These are phyloP conservation scores for Fusarium nisikadoi DNA, from an alignment of 2,329 filamentous ascomycete species.

Conservation along the genomic window DNA sequence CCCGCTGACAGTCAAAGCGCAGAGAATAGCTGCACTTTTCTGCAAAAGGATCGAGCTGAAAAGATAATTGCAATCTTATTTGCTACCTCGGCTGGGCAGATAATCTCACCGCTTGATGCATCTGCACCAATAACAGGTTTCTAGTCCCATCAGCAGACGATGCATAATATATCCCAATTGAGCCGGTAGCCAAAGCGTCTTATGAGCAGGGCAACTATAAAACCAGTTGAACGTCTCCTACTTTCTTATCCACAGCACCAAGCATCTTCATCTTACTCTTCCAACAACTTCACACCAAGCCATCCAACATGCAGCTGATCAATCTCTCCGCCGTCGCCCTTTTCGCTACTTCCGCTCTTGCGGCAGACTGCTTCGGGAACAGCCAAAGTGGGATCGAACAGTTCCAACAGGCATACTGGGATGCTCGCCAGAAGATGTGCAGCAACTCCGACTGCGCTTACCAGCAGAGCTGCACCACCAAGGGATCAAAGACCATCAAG, in stretches of 20 bases:
- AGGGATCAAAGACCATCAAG: background rate
- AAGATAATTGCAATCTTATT: background rate
- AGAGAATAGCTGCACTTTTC: background rate
- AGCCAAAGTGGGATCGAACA: background rate
- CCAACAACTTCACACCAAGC: too few relatives aligned
- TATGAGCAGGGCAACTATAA: background rate
- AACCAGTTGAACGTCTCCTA: fast-evolving
- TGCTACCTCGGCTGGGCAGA: fast-evolving
- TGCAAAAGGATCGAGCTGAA: background rate
- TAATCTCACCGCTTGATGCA: too few relatives aligned
- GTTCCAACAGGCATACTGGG: background rate
- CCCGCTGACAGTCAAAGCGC: background rate
- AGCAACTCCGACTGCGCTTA: background rate
- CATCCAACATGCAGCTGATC: background rate
- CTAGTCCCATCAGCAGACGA: too few relatives aligned
- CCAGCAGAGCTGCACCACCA: background rate
- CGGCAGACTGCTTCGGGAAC: background rate
- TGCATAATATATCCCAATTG: too few relatives aligned
- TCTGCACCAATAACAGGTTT: too few relatives aligned
- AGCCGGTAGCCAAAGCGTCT: fast-evolving
- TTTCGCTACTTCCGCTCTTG: background rate
- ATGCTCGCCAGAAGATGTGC: conserved; percentile 7
- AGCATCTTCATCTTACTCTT: background rate
- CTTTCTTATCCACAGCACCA: fast-evolving
- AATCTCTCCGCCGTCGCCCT: background rate